Evolutionary conservation across 2,329 filamentous ascomycete genomes (phyloP), one percentile per base, ranked within the genome.

Genomic region (Fusarium buharicum): DNA sequence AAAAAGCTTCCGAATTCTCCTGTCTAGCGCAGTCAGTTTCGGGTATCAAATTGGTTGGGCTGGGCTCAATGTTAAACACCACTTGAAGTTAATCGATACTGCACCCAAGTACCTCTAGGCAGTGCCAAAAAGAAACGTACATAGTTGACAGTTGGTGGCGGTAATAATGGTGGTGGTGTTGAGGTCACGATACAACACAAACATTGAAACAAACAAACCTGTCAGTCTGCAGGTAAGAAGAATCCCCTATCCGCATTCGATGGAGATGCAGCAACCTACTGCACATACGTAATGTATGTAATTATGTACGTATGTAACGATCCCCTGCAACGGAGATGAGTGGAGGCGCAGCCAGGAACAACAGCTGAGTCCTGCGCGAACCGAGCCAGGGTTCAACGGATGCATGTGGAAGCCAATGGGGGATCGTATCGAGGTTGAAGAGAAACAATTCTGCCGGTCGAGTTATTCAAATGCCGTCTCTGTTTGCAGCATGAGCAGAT

Each of bases 281-380:
- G 22, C 22, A 24, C 22, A 24, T 24, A 24, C 30, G 13, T 33
- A 33, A 33, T 33, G 13, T 33, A 33, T 13, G 13, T n/a, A 33
- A 7, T 7, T 14, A 33, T 37, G 37, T 36, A 59, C 27, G 36
- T 43, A 14, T 44, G n/a, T 9, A 55, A 36, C 16, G 33, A 27
- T 40, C 40, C 56, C 56, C 56, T 59, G 48, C 36, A 59, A 63
- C 62, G 62, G 62, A 66, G 63, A 66, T 66, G 56, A 54, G 58
- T 63, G 62, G 62, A 54, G 58, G 40, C 47, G 40, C 39, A 63
- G 47, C 31, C 49, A 44, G 50, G 61, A 40, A 49, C 50, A 18
- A 17, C 30, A 38, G 34, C 55, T 18, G 14, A 28, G 30, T 27
- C 28, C 38, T 46, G 24, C 47, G 61, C 45, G 50, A 39, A 44